These are phyloP conservation scores for Trichoderma koningiopsis DNA, from an alignment of 2,329 filamentous ascomycete genomes.

Conservation along the genomic window DNA sequence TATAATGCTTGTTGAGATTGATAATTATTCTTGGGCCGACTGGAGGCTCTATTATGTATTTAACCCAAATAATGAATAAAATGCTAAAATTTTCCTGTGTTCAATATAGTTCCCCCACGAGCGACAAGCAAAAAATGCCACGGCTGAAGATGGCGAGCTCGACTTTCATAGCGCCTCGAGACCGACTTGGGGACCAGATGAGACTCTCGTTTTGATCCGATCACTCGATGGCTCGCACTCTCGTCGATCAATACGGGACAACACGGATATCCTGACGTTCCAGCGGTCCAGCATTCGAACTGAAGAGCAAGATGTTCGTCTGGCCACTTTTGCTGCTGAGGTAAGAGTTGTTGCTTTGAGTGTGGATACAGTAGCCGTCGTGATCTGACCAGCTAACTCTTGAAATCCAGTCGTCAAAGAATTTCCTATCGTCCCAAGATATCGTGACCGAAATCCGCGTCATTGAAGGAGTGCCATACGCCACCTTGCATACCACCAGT, in stretches of 20 bases:
- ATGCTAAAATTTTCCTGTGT: slow-evolving; percentile 50
- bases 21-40: slow-evolving; percentile 29
- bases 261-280: slow-evolving; percentile 38
- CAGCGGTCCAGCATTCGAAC: slow-evolving; percentile 56
- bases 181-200: slow-evolving; percentile 76
- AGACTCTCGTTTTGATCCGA: slow-evolving; percentile 66
- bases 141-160: slow-evolving; percentile 65
- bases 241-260: slow-evolving; percentile 34
- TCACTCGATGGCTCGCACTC: slow-evolving; percentile 44
- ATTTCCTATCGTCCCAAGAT: slow-evolving; percentile 58
- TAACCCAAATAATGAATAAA: slow-evolving; percentile 40
- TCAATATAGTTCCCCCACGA: slow-evolving; percentile 79
- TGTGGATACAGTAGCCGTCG: background rate
- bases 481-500: slow-evolving; percentile 46
- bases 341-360: slow-evolving; percentile 35
- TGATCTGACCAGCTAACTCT: slow-evolving; percentile 26
- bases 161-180: slow-evolving; percentile 74
- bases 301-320: slow-evolving; percentile 64
- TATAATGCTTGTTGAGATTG: slow-evolving; percentile 34
- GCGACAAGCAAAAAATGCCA: slow-evolving; percentile 70
- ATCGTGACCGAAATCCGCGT: slow-evolving; percentile 56
- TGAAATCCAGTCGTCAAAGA: slow-evolving; percentile 52
- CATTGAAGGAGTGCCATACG: slow-evolving; percentile 62
- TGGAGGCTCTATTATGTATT: slow-evolving; percentile 39
- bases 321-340: slow-evolving; percentile 64